Percentiles rank a stretch among this genome's conserved stretches.
Conservation (phyloP, 805 yeast species). For the Spathaspora arborariae region DNA sequence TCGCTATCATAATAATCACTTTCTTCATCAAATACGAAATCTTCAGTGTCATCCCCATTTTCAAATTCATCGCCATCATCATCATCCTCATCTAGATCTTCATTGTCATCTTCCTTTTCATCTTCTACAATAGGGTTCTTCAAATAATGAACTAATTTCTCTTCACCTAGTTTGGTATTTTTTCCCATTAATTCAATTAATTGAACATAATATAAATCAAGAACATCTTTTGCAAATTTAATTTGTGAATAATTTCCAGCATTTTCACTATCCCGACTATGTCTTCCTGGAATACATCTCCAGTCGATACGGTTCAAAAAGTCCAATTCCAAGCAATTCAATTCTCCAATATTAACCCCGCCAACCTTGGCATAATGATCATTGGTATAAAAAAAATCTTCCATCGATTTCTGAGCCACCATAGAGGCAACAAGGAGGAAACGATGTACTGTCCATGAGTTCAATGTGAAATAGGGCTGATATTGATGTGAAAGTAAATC, state of each 20-base stretch:
- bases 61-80: slow-evolving; percentile 5
- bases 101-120: slow-evolving; percentile 3
- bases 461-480: slow-evolving; percentile 71
- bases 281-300: slow-evolving; percentile 43
- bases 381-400: slow-evolving; percentile 92
- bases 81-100: slow-evolving; percentile 4
- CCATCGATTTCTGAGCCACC: slow-evolving; percentile 83
- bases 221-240: slow-evolving; percentile 33
- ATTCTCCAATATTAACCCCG: slow-evolving; percentile 78
- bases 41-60: slow-evolving; percentile 4
- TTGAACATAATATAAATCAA: slow-evolving; percentile 37
- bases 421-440: slow-evolving; percentile 87
- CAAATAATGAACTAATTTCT: slow-evolving; percentile 1
- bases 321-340: slow-evolving; percentile 85
- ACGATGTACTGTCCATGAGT: slow-evolving; percentile 90
- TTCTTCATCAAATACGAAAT: slow-evolving; percentile 1
- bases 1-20: slow-evolving; percentile 4
- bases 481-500: slow-evolving; percentile 78
- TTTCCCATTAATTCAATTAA: slow-evolving; percentile 40
- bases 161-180: slow-evolving; percentile 11
- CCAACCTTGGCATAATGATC: slow-evolving; percentile 95
- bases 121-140: background rate
- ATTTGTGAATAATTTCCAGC: slow-evolving; percentile 17
- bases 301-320: slow-evolving; percentile 78
- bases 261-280: slow-evolving; percentile 4